These are phyloP conservation scores for Cladophialophora immunda DNA, from an alignment of 2,329 filamentous ascomycete species.

Conservation along the genomic window DNA sequence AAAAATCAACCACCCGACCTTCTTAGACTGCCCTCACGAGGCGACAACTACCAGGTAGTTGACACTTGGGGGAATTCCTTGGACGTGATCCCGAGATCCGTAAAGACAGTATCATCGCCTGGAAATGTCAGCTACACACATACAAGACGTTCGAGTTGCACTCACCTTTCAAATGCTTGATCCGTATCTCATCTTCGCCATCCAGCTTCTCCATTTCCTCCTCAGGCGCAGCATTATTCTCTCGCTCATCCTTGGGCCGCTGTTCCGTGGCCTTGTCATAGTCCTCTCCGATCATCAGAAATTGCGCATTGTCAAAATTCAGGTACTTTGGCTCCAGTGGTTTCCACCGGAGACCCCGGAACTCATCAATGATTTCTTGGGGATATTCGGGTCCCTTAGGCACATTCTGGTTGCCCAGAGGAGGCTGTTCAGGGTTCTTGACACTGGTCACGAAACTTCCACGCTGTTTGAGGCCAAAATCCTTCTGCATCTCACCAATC, in stretches of 20 bases:
- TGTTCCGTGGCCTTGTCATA: constrained; percentile 63
- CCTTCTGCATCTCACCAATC: constrained; percentile 75
- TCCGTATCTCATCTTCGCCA: constrained; percentile 75
- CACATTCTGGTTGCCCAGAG: constrained; percentile 70
- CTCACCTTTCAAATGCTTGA: constrained; percentile 66
- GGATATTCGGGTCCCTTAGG: constrained; percentile 74
- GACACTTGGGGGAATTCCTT: constrained; percentile 71
- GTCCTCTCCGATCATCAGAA: constrained; percentile 76
- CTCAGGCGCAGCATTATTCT: constrained; percentile 68
- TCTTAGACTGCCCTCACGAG: neutral
- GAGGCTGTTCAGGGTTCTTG: constrained; percentile 78
- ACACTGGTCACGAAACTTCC: constrained; percentile 82
- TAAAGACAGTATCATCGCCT: constrained; percentile 69
- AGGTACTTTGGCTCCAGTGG: constrained; percentile 77
- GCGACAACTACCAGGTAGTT: constrained; percentile 63
- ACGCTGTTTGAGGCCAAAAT: constrained; percentile 74
- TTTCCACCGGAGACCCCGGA: constrained; percentile 76
- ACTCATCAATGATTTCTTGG: constrained; percentile 75
- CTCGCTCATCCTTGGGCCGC: constrained; percentile 60
- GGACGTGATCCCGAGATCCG: constrained; percentile 65
- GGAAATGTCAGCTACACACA: constrained; percentile 3
- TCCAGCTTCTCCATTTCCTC: constrained; percentile 76
- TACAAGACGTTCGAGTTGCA: neutral
- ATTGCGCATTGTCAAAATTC: constrained; percentile 76
- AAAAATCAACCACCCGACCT: neutral